phyloP scores from a whole-genome alignment of 768 basidiomycete species.

The Tephrocybe sp. region DNA sequence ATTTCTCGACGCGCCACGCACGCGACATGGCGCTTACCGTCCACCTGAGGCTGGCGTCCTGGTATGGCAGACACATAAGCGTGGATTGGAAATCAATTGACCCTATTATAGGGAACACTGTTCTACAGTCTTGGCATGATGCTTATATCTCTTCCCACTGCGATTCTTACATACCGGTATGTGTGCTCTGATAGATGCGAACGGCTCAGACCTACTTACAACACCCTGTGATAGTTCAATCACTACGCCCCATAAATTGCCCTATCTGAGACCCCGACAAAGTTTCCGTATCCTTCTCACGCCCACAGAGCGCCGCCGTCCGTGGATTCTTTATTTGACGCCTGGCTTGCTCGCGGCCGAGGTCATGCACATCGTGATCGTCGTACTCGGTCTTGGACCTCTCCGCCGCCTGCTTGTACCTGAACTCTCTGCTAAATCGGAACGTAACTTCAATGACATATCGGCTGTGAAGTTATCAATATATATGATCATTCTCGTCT shows the following conservation, averaged over 20 bases:
- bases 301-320: slow-evolving; percentile 73
- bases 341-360: slow-evolving; percentile 70
- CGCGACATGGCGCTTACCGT: slow-evolving; percentile 64
- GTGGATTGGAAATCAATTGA: background rate
- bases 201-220: background rate
- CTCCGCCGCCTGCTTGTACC: slow-evolving; percentile 46
- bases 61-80: slow-evolving; percentile 24
- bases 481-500: slow-evolving; percentile 52
- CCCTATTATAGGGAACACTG: slow-evolving; percentile 45
- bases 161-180: slow-evolving; percentile 76
- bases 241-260: slow-evolving; percentile 76
- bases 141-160: slow-evolving; percentile 63
- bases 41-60: slow-evolving; percentile 59
- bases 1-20: slow-evolving; percentile 54
- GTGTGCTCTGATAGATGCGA: slow-evolving; percentile 13
- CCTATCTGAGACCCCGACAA: slow-evolving; percentile 54
- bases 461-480: slow-evolving; percentile 49
- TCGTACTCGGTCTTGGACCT: slow-evolving; percentile 46
- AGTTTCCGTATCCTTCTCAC: slow-evolving; percentile 73
- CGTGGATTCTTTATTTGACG: slow-evolving; percentile 80
- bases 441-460: slow-evolving; percentile 37
- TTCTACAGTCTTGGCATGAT: slow-evolving; percentile 64
- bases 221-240: slow-evolving; percentile 54
- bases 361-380: slow-evolving; percentile 41
- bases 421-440: slow-evolving; percentile 29